A percentile compares a stretch with the other conserved stretches of the same genome.
Conservation (phyloP, 1,284 basidiomycete species). For the Papiliotrema nemorosa region DNA sequence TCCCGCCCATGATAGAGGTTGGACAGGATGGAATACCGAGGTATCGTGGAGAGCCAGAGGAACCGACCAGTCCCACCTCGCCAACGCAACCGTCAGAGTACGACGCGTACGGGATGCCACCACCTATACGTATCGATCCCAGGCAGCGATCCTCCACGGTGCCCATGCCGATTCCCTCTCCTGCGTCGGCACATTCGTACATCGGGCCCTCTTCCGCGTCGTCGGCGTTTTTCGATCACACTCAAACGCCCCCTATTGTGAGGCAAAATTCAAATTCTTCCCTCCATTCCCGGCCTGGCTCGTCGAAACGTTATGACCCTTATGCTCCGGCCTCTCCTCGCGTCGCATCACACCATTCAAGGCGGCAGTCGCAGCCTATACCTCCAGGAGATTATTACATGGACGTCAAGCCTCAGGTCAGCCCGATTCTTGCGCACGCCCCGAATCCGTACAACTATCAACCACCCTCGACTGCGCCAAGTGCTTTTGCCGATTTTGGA, state of each 20-base stretch:
- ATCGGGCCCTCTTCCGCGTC: conserved; percentile 2
- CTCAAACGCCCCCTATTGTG: not conserved
- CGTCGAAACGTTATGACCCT: conserved; percentile 5
- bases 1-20: conserved; percentile 80
- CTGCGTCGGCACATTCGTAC: conserved; percentile 1
- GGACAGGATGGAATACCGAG: conserved; percentile 75
- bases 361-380: conserved; percentile 5
- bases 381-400: conserved; percentile 1
- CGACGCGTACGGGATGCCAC: conserved; percentile 18
- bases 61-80: conserved; percentile 29
- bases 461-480: conserved; percentile 6
- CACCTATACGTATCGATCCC: conserved; percentile 9
- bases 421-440: not conserved
- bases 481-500: conserved; percentile 5
- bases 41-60: conserved; percentile 55
- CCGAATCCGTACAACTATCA: conserved; percentile 4
- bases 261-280: conserved; percentile 4
- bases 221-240: conserved; percentile 1
- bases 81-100: conserved; percentile 16
- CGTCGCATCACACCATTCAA: not conserved
- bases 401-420: conserved; percentile 1
- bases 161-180: conserved; percentile 24
- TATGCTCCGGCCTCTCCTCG: conserved; percentile 2
- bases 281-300: conserved; percentile 4
- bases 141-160: conserved; percentile 10